Conservation (phyloP, 2,329 filamentous ascomycete species). For the Thielaviopsis punctulata region DNA sequence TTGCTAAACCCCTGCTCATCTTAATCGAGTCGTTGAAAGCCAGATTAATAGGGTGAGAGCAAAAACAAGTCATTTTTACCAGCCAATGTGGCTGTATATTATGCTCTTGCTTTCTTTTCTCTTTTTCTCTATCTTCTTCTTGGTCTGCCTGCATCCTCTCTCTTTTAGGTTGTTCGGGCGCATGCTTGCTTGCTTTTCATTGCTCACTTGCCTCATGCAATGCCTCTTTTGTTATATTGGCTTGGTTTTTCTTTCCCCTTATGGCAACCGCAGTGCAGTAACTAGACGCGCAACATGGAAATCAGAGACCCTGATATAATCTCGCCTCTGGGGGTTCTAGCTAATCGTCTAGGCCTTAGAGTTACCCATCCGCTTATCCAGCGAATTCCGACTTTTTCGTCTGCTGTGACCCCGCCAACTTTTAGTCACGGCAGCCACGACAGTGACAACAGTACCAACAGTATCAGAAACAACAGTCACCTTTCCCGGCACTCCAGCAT, state of each 20-base stretch:
- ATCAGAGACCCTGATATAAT: not conserved
- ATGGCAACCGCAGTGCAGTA: not conserved
- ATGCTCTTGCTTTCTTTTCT: not conserved
- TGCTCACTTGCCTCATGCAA: not conserved
- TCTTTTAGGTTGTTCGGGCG: not conserved
- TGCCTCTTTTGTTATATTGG: not conserved
- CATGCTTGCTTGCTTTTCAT: not conserved
- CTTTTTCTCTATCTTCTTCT: not conserved
- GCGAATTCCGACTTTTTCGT: not conserved
- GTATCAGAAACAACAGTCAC: not conserved
- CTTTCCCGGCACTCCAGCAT: too few species aligned
- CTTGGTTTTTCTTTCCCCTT: not conserved
- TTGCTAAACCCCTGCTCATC: not conserved
- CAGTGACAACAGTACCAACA: not conserved
- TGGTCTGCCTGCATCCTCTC: not conserved
- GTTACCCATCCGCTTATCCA: not conserved
- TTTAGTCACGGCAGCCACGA: not conserved
- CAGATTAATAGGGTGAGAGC: not conserved
- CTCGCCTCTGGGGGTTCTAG: conserved; percentile 1
- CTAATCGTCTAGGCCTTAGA: conserved; percentile 7
- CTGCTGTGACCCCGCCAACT: not conserved
- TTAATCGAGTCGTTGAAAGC: not conserved
- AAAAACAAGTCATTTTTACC: not conserved
- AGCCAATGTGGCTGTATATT: conserved; percentile 1
- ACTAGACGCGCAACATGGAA: not conserved